Evolutionary conservation across 768 basidiomycete genomes (phyloP).

Genomic region (Russula griseocarnosa): DNA sequence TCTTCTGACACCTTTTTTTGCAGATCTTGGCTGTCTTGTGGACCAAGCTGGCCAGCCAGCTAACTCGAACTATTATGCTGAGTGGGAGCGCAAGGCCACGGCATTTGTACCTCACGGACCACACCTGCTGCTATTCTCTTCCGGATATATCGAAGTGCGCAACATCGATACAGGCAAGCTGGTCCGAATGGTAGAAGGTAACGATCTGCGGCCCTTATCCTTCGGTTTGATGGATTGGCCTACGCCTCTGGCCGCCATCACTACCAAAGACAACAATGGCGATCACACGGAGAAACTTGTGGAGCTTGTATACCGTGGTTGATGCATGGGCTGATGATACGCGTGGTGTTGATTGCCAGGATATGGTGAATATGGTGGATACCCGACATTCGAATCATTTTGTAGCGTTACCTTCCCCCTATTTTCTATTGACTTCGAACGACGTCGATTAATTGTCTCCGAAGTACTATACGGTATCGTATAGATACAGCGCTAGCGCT

Average conservation of each 20-base stretch:
- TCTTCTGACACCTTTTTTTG: not conserved
- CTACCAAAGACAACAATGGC: not conserved
- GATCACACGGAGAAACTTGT: constrained; percentile 27
- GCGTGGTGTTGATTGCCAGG: not conserved
- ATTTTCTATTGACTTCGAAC: no score
- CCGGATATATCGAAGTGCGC: constrained; percentile 1
- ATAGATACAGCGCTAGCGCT: no score
- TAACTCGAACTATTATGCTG: not conserved
- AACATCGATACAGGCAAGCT: not conserved
- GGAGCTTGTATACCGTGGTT: constrained; percentile 64
- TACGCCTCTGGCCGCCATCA: not conserved
- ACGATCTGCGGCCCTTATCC: not conserved
- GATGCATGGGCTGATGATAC: constrained; percentile 24
- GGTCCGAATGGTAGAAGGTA: not conserved
- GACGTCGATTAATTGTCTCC: no score
- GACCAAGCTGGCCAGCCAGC: not conserved
- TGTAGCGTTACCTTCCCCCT: not conserved
- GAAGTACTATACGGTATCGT: no score
- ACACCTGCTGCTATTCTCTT: not conserved
- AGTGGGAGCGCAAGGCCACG: not conserved
- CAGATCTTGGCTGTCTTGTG: constrained; percentile 1
- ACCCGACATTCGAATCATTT: not conserved
- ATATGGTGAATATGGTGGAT: not conserved
- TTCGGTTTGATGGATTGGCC: not conserved
- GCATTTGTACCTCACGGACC: not conserved